Evolutionary conservation across 1,139 yeast species (phyloP), one percentile per base, ranked within the genome.

Genomic region (Pichia sp.): DNA sequence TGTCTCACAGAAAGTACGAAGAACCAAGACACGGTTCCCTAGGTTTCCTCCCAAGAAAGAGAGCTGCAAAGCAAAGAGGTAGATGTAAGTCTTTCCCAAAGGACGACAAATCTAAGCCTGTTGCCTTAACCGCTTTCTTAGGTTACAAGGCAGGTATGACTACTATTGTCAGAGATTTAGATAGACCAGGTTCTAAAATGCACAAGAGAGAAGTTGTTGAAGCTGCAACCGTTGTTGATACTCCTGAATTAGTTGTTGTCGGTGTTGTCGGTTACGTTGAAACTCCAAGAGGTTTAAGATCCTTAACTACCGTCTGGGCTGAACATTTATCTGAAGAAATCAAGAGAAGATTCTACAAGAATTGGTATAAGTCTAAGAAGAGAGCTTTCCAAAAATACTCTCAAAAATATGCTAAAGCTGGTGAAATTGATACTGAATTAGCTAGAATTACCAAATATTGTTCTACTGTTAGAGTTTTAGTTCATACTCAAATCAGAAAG

Each of bases 81-180:
- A 88, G 85, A 78, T 94, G 89, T 67, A 89, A 88, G 86, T 77
- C 98, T 52, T 93, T 91, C 95, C 98, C 99, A 69, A 86, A 84
- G 80, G 98, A 93, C 72, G 95, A 85, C 72, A 81, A 84, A 76
- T 72, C 95, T 62, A 91, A 91, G 84, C 95, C 98, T 65, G 96
- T 89, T 65, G 95, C 95, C 71, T 80, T 93, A 72, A 91, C 98
- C 61, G 96, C 98, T 61, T 91, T 91, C 93, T 82, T 91, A 65
- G 98, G 98, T 77, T 82, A 82, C 84, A 89, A 91, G 82, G 98
- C 98, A 61, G 98, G 98, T 85, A 91, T 91, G 98, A 83, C 98
- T 76, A 91, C 98, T 75, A 86, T 88, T 64, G 98, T 91, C 67
- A 89, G 98, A 80, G 98, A 91, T 78, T 84, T 91, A 69, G 97